A percentile compares a stretch with the other conserved stretches of the same genome.
Conservation (phyloP, 768 basidiomycete species). For the Leccinum olivaceopallidum region DNA sequence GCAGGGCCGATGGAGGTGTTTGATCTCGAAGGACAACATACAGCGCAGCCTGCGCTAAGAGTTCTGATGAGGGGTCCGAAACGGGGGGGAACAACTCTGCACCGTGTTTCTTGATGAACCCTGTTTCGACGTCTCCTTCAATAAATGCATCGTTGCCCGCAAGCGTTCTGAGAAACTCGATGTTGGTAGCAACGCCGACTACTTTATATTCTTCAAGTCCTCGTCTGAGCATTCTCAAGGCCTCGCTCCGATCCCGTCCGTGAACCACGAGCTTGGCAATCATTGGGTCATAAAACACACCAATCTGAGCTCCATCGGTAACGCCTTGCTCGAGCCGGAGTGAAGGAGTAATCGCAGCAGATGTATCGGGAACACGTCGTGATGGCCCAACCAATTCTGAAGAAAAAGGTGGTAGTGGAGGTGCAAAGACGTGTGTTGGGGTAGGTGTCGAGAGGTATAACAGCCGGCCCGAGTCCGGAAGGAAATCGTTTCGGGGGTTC, state of each 20-base stretch:
- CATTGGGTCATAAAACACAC: slow-evolving; percentile 91
- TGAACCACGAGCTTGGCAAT: slow-evolving; percentile 92
- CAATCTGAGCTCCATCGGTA: slow-evolving; percentile 73
- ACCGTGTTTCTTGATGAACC: slow-evolving; percentile 91
- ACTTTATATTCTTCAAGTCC: slow-evolving; percentile 89
- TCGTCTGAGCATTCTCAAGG: slow-evolving; percentile 73
- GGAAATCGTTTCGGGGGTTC: slow-evolving; percentile 89
- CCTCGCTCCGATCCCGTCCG: slow-evolving; percentile 81
- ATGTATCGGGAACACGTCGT: slow-evolving; percentile 21
- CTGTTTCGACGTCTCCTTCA: slow-evolving; percentile 82
- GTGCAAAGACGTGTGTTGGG: slow-evolving; percentile 70
- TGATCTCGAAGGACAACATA: slow-evolving; percentile 71
- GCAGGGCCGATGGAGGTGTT: slow-evolving; percentile 26
- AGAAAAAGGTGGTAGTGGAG: slow-evolving; percentile 37
- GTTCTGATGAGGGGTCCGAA: slow-evolving; percentile 53
- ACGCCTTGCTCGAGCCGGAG: slow-evolving; percentile 93
- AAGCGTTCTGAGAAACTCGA: slow-evolving; percentile 81
- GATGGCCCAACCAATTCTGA: slow-evolving; percentile 24
- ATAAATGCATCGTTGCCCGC: slow-evolving; percentile 80
- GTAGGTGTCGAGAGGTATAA: slow-evolving; percentile 79
- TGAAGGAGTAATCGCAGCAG: slow-evolving; percentile 46
- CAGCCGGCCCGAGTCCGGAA: slow-evolving; percentile 86
- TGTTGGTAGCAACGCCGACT: slow-evolving; percentile 88
- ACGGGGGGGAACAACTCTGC: slow-evolving; percentile 76
- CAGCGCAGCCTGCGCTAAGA: slow-evolving; percentile 79